A percentile compares a stretch with the other conserved stretches of the same genome.
Evolutionary conservation across 2,329 filamentous ascomycete species (phyloP).

Genomic region (Alternaria brassicicola): DNA sequence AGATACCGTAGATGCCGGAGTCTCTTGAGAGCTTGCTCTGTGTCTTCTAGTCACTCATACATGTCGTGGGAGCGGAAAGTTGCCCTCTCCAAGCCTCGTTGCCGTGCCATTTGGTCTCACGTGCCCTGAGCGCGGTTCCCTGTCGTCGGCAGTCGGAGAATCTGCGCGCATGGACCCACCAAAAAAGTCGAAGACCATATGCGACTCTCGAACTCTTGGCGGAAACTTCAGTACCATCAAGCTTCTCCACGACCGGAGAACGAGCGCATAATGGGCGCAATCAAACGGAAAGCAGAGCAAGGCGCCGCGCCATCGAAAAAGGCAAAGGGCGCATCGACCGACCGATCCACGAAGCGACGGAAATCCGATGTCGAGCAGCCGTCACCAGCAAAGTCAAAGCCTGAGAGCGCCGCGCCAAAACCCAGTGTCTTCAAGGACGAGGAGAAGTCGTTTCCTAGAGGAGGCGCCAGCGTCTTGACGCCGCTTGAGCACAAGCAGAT

Average conservation of each 20-base stretch:
- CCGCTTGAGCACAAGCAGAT: slow-evolving; percentile 97
- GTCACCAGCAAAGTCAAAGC: slow-evolving; percentile 38
- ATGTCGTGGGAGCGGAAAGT: not conserved
- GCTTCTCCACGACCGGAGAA: slow-evolving; percentile 1
- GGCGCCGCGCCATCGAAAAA: slow-evolving; percentile 39
- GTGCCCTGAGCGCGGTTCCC: slow-evolving; percentile 3
- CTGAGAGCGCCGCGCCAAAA: slow-evolving; percentile 38
- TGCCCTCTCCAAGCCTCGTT: not conserved
- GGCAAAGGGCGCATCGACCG: slow-evolving; percentile 33
- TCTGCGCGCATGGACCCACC: slow-evolving; percentile 12
- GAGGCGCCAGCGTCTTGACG: slow-evolving; percentile 87
- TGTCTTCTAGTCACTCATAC: not conserved
- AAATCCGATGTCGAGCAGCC: slow-evolving; percentile 43
- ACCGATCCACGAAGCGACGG: slow-evolving; percentile 47
- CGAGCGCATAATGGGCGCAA: slow-evolving; percentile 49
- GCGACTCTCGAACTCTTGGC: slow-evolving; percentile 25
- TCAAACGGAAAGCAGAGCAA: slow-evolving; percentile 55
- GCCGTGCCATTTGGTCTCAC: slow-evolving; percentile 4
- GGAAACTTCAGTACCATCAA: slow-evolving; percentile 18
- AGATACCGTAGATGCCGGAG: no score
- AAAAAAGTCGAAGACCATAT: slow-evolving; percentile 16
- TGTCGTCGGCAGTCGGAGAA: slow-evolving; percentile 17
- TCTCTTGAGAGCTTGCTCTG: no score
- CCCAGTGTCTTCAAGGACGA: slow-evolving; percentile 69
- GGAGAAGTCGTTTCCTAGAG: slow-evolving; percentile 88